These are phyloP conservation scores for Penicillium sp. DNA, from an alignment of 2,329 filamentous ascomycete genomes.

Conservation along the genomic window DNA sequence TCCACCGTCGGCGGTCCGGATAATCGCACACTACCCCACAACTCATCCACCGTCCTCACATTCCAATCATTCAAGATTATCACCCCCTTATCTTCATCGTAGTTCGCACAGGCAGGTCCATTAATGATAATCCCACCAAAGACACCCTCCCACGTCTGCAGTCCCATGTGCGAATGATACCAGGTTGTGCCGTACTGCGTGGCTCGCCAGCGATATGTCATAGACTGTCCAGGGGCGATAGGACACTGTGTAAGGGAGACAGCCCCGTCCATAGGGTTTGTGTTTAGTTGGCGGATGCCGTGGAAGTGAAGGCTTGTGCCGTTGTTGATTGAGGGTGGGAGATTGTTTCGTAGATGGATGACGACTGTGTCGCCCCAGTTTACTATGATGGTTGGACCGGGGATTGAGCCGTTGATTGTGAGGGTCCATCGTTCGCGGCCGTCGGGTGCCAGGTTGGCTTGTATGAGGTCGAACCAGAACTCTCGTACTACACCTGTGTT, in stretches of 20 bases:
- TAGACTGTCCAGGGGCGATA: slow-evolving; percentile 41
- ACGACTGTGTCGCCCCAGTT: slow-evolving; percentile 44
- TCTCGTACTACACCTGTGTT: slow-evolving; percentile 6
- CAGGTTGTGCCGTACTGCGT: slow-evolving; percentile 45
- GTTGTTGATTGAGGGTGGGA: slow-evolving; percentile 25
- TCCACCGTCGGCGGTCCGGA: slow-evolving; percentile 41
- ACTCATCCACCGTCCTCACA: slow-evolving; percentile 33
- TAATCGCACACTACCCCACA: slow-evolving; percentile 30
- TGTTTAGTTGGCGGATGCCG: slow-evolving; percentile 41
- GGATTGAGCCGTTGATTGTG: slow-evolving; percentile 42
- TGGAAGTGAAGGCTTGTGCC: slow-evolving; percentile 43
- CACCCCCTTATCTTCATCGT: slow-evolving; percentile 45
- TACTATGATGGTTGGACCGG: slow-evolving; percentile 43
- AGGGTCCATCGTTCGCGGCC: slow-evolving; percentile 35
- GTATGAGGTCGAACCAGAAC: slow-evolving; percentile 11
- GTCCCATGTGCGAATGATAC: slow-evolving; percentile 45
- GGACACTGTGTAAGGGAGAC: slow-evolving; percentile 48
- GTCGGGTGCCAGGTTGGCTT: slow-evolving; percentile 37
- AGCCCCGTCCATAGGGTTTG: slow-evolving; percentile 41
- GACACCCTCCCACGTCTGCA: slow-evolving; percentile 59
- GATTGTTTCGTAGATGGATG: slow-evolving; percentile 37
- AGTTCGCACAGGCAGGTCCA: slow-evolving; percentile 48
- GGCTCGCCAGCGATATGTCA: slow-evolving; percentile 48
- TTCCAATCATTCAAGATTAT: slow-evolving; percentile 46
- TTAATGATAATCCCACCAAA: slow-evolving; percentile 63